Conservation (phyloP, 1,139 yeast species). For the Yamadazyma triangularis region DNA sequence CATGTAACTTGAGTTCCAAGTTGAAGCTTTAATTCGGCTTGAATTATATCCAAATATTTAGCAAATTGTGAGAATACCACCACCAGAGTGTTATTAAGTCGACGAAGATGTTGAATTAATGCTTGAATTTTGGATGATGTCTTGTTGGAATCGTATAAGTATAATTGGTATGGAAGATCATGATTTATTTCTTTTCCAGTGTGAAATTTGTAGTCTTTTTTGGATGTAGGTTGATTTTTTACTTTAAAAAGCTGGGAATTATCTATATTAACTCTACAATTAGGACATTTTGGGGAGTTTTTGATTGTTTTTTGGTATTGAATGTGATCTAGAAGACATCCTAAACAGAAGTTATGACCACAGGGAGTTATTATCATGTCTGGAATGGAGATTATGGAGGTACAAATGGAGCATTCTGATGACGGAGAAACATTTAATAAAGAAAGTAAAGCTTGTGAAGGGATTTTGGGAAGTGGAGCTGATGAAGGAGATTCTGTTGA, state of each 20-base stretch:
- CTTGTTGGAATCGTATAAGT: conserved; percentile 45
- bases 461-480: too few species aligned
- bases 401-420: conserved; percentile 82
- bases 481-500: too few species aligned
- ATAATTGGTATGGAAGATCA: conserved; percentile 28
- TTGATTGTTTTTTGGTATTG: conserved; percentile 34
- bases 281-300: conserved; percentile 50
- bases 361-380: conserved; percentile 71
- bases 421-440: conserved; percentile 18
- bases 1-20: conserved; percentile 25
- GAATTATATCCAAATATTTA: conserved; percentile 72
- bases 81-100: conserved; percentile 59
- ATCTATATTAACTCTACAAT: conserved; percentile 47
- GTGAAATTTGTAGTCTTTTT: conserved; percentile 32
- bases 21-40: conserved; percentile 50
- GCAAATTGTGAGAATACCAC: conserved; percentile 94
- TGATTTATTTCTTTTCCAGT: conserved; percentile 18
- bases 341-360: conserved; percentile 74
- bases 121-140: conserved; percentile 76
- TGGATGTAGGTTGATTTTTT: conserved; percentile 22
- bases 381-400: conserved; percentile 51
- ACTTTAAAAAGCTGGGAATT: conserved; percentile 41
- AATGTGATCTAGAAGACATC: conserved; percentile 71
- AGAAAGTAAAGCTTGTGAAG: too few species aligned
- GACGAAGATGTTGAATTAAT: conserved; percentile 53